A percentile compares a stretch with the other conserved stretches of the same genome.
These are phyloP conservation scores for Acanthamoeba rhysodes DNA, from an alignment of 208 protist genomes.

Conservation along the genomic window DNA sequence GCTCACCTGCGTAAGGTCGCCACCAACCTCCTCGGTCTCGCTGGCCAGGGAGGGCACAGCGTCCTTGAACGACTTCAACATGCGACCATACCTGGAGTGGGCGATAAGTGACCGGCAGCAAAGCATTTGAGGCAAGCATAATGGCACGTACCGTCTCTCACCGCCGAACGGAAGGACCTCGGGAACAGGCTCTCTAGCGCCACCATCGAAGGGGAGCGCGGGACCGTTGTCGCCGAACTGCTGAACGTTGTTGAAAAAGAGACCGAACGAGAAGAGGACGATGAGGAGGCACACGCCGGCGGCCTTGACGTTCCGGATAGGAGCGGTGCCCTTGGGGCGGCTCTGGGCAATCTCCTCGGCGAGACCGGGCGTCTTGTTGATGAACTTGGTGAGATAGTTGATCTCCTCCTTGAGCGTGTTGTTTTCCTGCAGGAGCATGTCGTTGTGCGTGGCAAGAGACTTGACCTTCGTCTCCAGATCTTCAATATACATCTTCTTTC, in stretches of 20 bases:
- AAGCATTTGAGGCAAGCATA: neutral
- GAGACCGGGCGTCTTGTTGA: constrained; percentile 77
- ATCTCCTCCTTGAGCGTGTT: constrained; percentile 81
- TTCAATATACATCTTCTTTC: constrained; percentile 89
- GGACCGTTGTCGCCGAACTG: constrained; percentile 45
- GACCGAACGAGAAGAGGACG: constrained; percentile 80
- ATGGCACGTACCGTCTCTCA: neutral
- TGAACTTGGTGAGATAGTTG: constrained; percentile 76
- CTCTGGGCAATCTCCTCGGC: constrained; percentile 33
- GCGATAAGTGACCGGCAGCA: neutral
- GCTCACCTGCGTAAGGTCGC: constrained; percentile 55
- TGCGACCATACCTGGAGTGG: constrained; percentile 20
- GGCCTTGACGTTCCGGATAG: constrained; percentile 80
- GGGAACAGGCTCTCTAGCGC: constrained; percentile 5
- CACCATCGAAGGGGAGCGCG: constrained; percentile 43
- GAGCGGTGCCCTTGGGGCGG: constrained; percentile 31
- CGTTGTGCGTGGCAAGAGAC: constrained; percentile 70
- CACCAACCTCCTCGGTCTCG: constrained; percentile 49
- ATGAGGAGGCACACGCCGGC: constrained; percentile 82
- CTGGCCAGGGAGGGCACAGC: constrained; percentile 27
- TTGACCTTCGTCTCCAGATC: constrained; percentile 84
- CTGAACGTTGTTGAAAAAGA: constrained; percentile 80
- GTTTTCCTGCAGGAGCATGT: constrained; percentile 77
- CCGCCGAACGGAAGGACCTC: constrained; percentile 33
- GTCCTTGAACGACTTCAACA: constrained; percentile 57